Evolutionary conservation across 352 stramenopile genomes (phyloP).

Genomic region (Plasmopara viticola): DNA sequence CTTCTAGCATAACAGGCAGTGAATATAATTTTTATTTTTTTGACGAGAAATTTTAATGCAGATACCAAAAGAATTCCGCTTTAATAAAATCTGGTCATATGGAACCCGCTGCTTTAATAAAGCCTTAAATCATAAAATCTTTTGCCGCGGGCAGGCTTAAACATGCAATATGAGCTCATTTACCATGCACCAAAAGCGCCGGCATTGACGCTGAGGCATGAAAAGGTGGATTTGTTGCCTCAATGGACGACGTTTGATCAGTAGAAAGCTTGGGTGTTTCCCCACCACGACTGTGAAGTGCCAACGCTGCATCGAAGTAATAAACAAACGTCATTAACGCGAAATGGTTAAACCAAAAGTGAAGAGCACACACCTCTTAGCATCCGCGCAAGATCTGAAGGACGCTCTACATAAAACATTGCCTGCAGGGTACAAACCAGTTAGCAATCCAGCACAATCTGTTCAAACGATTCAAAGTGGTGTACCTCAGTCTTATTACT

Average conservation of each 20-base stretch:
- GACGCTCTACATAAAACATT: constrained; percentile 65
- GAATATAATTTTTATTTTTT: no score
- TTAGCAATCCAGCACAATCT: background rate
- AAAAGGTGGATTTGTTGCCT: constrained; percentile 4
- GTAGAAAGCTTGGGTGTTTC: constrained; percentile 10
- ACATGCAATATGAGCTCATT: constrained; percentile 1
- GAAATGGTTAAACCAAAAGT: constrained; percentile 1
- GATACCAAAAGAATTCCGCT: no score
- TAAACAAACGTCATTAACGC: background rate
- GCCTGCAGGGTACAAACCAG: constrained; percentile 26
- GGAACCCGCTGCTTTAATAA: background rate
- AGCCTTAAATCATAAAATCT: constrained; percentile 7
- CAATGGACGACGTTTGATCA: constrained; percentile 16
- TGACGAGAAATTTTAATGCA: no score
- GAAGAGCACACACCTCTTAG: constrained; percentile 33
- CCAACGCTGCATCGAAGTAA: constrained; percentile 27
- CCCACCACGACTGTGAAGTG: constrained; percentile 53
- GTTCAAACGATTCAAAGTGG: background rate
- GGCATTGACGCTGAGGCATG: constrained; percentile 18
- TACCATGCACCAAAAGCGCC: constrained; percentile 15
- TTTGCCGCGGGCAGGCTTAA: background rate
- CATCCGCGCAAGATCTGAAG: constrained; percentile 51
- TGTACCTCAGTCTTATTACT: constrained; percentile 64
- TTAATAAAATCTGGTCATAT: background rate
- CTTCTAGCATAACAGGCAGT: no score